Evolutionary conservation across 75 land plant species (phyloP), one percentile per base, ranked within the genome.

Genomic region (Chamaecyparis obtusa): DNA sequence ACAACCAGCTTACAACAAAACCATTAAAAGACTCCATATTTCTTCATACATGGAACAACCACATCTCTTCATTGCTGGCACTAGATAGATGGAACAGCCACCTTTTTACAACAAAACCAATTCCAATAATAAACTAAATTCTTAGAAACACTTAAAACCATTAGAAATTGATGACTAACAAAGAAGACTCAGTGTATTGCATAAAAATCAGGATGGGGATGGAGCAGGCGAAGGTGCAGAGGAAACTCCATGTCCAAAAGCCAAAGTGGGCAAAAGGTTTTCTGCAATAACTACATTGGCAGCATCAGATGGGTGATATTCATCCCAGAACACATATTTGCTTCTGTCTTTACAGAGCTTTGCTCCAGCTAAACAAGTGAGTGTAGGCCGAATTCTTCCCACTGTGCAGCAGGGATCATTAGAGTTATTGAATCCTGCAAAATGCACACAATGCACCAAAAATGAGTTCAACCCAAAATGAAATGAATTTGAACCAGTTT

Each of bases 261-360:
- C 88, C 27, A 94, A 69, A 16, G 93, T 92, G 48, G 75, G 71
- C 57, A 92, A 87, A 76, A 95, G 87, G 81, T 91, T 95, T 9
- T 91, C 91, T 0, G 95, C 99, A 69, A 98, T 90, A 11, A 98
- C 67, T 81, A 93, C 84, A 76, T 96, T 96, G n/a, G 97, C 99
- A 64, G 86, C 87, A 54, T 98, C 99, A 1, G 93, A 86, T 46
- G 99, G 98, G 74, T 98, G 99, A 86, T 98, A 98, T 77, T 98
- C 95, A 86, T 98, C 99, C 99, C 99, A 98, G 72, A 98, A 98
- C 87, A 98, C 89, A 88, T 92, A 94, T 83, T 90, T 89, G 89
- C 90, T 92, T 75, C 99, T 89, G 54, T 98, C 92, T 43, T 84
- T 30, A 87, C 99, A 98, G 86, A 91, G 75, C 0, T 83, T 85